Conservation (phyloP, 176 grass and related monocot genomes). For the Oryza nivara region DNA sequence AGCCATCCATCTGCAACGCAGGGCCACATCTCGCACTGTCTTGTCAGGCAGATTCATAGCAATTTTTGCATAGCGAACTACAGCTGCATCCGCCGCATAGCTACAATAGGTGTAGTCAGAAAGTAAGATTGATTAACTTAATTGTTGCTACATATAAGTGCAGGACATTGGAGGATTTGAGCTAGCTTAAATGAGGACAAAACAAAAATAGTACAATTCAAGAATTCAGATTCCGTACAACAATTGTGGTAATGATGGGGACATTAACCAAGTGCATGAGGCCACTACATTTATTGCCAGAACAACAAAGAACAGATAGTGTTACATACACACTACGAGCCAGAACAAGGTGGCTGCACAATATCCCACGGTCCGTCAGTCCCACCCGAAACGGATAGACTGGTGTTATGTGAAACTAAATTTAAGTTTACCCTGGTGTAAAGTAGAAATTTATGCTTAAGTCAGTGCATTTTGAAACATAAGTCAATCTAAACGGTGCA, state of each 20-base stretch:
- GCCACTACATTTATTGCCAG: background rate
- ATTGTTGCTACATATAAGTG: background rate
- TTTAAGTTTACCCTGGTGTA: background rate
- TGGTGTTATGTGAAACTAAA: background rate
- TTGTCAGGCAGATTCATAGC: slow-evolving; percentile 53
- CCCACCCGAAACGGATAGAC: background rate
- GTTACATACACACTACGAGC: too few relatives aligned
- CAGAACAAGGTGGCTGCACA: too few relatives aligned
- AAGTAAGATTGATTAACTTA: slow-evolving; percentile 30
- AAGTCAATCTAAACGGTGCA: background rate
- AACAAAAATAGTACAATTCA: background rate
- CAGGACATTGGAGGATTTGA: background rate
- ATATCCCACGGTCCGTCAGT: background rate
- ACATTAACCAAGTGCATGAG: background rate
- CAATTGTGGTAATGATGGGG: background rate
- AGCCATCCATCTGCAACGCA: slow-evolving; percentile 63
- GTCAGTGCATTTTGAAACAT: background rate
- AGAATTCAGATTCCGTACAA: background rate
- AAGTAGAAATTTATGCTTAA: background rate
- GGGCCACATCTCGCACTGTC: slow-evolving; percentile 64
- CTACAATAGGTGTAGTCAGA: slow-evolving; percentile 39
- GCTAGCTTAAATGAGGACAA: background rate
- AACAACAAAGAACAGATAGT: background rate
- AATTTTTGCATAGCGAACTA: slow-evolving; percentile 69
- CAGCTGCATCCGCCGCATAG: slow-evolving; percentile 34